phyloP scores from a whole-genome alignment of 495 filamentous ascomycete species.

The Hypomontagnella submonticulosa region DNA sequence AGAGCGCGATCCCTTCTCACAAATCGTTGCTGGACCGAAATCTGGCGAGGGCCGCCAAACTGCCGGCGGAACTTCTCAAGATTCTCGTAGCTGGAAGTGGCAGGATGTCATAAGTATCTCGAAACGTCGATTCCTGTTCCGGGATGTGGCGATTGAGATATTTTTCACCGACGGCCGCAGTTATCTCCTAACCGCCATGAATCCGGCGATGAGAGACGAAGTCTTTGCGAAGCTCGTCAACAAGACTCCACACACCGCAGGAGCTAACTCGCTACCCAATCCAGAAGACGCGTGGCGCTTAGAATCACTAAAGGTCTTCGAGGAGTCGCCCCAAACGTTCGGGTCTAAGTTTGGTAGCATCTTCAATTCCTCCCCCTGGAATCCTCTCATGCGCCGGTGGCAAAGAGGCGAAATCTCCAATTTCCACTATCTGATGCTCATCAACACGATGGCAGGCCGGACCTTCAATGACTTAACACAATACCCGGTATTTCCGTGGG shows the following conservation, averaged over 20 bases:
- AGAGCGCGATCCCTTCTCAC: conserved; percentile 93
- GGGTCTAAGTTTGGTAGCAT: conserved; percentile 95
- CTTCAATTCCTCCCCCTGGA: conserved; percentile 78
- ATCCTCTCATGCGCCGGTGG: conserved; percentile 91
- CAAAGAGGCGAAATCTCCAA: conserved; percentile 95
- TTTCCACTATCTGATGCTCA: conserved; percentile 97
- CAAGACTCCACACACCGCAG: conserved; percentile 81
- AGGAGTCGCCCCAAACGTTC: conserved; percentile 83
- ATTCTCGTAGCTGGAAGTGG: conserved; percentile 92
- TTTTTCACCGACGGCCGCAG: conserved; percentile 98
- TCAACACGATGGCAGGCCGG: conserved; percentile 96
- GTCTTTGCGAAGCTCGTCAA: conserved; percentile 76
- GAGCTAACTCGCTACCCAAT: conserved; percentile 59
- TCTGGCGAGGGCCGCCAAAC: conserved; percentile 65
- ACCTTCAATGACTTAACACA: conserved; percentile 99
- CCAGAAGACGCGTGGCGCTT: conserved; percentile 84
- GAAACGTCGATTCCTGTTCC: conserved; percentile 92
- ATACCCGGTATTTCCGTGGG: conserved; percentile 98
- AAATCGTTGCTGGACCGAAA: conserved; percentile 87
- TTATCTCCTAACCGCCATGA: conserved; percentile 87
- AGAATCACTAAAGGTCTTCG: conserved; percentile 82
- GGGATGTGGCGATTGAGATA: conserved; percentile 92
- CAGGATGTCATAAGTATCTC: conserved; percentile 95
- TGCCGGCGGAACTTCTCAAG: conserved; percentile 70
- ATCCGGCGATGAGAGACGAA: conserved; percentile 76